Percentiles rank a stretch among this genome's conserved stretches.
These are phyloP conservation scores for Casaregolazyma lundiana DNA, from an alignment of 1,139 yeast genomes.

Conservation along the genomic window DNA sequence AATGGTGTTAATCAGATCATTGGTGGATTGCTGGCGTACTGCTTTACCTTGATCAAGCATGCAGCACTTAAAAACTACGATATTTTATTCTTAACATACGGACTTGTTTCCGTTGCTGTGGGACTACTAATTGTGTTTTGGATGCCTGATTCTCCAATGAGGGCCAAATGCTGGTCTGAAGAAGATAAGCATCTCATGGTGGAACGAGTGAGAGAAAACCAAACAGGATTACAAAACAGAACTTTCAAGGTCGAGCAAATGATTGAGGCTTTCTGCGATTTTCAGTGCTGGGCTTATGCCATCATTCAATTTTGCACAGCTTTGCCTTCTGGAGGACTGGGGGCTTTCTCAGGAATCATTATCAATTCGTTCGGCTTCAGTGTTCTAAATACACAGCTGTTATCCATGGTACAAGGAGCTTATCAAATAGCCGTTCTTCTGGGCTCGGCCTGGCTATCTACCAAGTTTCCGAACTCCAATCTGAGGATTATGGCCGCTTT, in stretches of 20 bases:
- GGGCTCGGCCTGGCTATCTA: constrained; percentile 10
- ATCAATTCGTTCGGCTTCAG: constrained; percentile 15
- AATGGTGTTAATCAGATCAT: constrained; percentile 23
- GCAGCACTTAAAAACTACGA: constrained; percentile 41
- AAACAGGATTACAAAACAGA: constrained; percentile 50
- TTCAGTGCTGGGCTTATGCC: constrained; percentile 43
- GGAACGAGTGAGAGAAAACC: constrained; percentile 41
- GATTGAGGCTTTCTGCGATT: constrained; percentile 34
- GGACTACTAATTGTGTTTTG: constrained; percentile 40
- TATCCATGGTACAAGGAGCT: constrained; percentile 15
- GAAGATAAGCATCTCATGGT: constrained; percentile 42
- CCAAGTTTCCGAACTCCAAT: constrained; percentile 8
- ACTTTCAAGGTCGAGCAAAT: constrained; percentile 47
- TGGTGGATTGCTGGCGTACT: constrained; percentile 20
- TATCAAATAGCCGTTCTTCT: constrained; percentile 11
- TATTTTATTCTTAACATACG: constrained; percentile 42
- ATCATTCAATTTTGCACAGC: constrained; percentile 18
- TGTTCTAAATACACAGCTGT: constrained; percentile 14
- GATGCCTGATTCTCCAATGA: constrained; percentile 47
- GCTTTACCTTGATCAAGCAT: constrained; percentile 21
- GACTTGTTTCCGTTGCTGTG: constrained; percentile 42
- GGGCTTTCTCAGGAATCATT: constrained; percentile 18
- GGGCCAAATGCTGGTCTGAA: constrained; percentile 47
- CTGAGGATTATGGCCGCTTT: constrained; percentile 12
- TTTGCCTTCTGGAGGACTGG: constrained; percentile 25